Conservation (phyloP, 257 asterid genomes). For the Salvia hispanica region DNA sequence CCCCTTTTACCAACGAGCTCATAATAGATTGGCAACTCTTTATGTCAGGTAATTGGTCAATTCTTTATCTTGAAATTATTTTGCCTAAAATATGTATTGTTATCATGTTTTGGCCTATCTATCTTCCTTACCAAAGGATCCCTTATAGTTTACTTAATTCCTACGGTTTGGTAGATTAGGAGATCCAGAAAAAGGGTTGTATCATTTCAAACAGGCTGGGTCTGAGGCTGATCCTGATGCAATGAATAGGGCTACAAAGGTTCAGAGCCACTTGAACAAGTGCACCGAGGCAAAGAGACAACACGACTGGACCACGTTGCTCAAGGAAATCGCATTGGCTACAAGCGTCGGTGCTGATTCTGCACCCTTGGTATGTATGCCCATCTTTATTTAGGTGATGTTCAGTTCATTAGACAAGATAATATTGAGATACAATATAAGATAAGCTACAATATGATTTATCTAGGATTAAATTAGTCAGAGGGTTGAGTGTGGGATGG, state of each 20-base stretch:
- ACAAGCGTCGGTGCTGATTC: constrained; percentile 79
- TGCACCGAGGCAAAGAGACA: constrained; percentile 72
- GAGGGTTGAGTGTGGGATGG: no score
- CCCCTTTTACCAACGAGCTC: constrained; percentile 70
- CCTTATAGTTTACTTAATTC: neutral
- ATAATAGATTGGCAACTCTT: constrained; percentile 67
- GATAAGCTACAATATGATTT: no score
- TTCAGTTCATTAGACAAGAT: no score
- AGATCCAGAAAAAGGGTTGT: constrained; percentile 64
- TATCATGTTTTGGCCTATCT: no score
- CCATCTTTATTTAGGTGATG: no score
- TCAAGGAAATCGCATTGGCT: constrained; percentile 53
- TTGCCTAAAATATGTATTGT: no score
- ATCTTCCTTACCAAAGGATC: no score
- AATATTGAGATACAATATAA: no score
- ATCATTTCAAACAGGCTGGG: constrained; percentile 78
- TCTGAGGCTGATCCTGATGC: constrained; percentile 82
- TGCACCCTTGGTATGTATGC: constrained; percentile 61
- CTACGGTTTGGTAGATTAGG: constrained; percentile 51
- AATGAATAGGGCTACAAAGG: constrained; percentile 44
- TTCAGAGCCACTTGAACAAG: constrained; percentile 52
- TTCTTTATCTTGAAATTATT: no score
- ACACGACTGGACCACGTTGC: constrained; percentile 60
- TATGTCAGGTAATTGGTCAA: constrained; percentile 48
- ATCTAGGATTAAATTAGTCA: no score